These are phyloP conservation scores for Citrus cavaleriei DNA, from an alignment of 345 rosid species.

Conservation along the genomic window DNA sequence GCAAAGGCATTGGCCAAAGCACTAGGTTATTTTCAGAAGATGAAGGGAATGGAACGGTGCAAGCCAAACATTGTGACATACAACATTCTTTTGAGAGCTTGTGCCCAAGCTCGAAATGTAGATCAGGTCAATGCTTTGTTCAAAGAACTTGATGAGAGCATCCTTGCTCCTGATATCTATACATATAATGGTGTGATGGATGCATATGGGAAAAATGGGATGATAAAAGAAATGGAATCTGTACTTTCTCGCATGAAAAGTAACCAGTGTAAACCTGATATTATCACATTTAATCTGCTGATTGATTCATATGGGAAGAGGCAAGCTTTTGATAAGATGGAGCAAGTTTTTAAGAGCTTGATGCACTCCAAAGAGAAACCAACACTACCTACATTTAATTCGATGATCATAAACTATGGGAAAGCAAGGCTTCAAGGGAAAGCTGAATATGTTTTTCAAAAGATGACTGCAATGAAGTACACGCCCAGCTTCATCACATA, in stretches of 20 bases:
- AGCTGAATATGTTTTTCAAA: constrained; percentile 58
- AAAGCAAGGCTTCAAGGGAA: constrained; percentile 74
- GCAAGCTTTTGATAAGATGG: constrained; percentile 94
- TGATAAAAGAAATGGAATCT: constrained; percentile 88
- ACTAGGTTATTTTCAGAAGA: constrained; percentile 68
- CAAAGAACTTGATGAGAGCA: constrained; percentile 63
- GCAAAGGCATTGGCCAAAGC: constrained; percentile 78
- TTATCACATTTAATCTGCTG: constrained; percentile 72
- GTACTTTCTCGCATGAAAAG: constrained; percentile 77
- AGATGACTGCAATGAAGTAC: constrained; percentile 70
- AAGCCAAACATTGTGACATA: constrained; percentile 86
- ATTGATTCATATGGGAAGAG: constrained; percentile 84
- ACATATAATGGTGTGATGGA: constrained; percentile 93
- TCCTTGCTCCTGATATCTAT: constrained; percentile 65
- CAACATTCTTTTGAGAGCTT: constrained; percentile 84
- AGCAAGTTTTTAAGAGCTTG: constrained; percentile 78
- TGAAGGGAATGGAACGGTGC: constrained; percentile 77
- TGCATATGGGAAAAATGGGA: constrained; percentile 89
- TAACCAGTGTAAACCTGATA: constrained; percentile 70
- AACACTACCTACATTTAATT: constrained; percentile 77
- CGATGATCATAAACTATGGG: constrained; percentile 84
- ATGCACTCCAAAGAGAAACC: constrained; percentile 78
- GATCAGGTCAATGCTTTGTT: constrained; percentile 68
- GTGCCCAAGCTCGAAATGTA: constrained; percentile 73
- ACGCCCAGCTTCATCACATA: constrained; percentile 62